Evolutionary conservation across 2,329 filamentous ascomycete genomes (phyloP).

Genomic region (Calonectria honghensis): DNA sequence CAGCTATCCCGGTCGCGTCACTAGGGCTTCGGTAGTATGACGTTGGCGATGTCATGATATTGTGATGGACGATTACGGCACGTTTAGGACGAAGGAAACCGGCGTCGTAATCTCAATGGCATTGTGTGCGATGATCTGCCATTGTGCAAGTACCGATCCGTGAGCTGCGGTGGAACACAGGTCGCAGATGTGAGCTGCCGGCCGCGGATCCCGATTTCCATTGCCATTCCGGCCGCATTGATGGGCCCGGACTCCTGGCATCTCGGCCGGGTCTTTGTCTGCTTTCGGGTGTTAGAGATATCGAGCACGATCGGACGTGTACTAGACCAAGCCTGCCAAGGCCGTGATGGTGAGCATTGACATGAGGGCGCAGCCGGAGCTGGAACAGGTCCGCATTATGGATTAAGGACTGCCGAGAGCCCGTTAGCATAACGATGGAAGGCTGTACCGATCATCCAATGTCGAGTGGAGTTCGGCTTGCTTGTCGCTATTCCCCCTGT

Average conservation of each 20-base stretch:
- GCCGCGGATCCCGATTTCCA: conserved; percentile 25
- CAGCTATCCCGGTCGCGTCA: not conserved
- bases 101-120: conserved; percentile 5
- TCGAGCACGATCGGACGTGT: conserved; percentile 1
- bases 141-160: conserved; percentile 26
- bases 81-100: not conserved
- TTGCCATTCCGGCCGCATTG: conserved; percentile 2
- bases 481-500: conserved; percentile 1
- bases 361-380: not conserved
- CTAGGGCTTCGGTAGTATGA: not conserved
- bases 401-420: conserved; percentile 1
- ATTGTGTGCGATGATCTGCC: conserved; percentile 11
- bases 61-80: not conserved
- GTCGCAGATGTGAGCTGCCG: conserved; percentile 1
- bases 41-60: conserved; percentile 13
- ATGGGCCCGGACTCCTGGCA: conserved; percentile 10
- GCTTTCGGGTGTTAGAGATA: not conserved
- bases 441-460: conserved; percentile 17
- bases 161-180: conserved; percentile 20
- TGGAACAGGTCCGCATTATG: conserved; percentile 8
- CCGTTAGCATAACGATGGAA: not conserved
- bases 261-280: not conserved
- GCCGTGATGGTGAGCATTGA: conserved; percentile 14
- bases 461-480: conserved; percentile 27
- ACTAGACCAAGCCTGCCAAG: not conserved